Conservation (phyloP, 2,329 filamentous ascomycete species). For the Colletotrichum godetiae region DNA sequence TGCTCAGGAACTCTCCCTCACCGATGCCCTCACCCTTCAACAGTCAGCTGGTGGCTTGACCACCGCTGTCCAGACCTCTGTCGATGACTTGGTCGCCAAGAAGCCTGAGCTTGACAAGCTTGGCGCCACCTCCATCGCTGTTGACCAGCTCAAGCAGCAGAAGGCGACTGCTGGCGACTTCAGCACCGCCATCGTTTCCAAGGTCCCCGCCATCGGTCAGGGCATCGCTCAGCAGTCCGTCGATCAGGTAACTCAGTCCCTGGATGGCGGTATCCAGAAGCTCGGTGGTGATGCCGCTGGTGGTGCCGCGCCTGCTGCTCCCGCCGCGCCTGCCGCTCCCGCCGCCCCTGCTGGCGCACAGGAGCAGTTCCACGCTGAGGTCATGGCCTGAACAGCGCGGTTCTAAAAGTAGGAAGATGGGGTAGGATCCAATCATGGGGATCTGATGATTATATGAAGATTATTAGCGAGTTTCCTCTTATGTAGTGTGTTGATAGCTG, state of each 20-base stretch:
- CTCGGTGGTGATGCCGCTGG: constrained; percentile 24
- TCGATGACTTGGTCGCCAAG: constrained; percentile 39
- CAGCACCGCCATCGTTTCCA: constrained; percentile 41
- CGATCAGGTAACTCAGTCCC: constrained; percentile 38
- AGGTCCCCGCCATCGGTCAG: constrained; percentile 43
- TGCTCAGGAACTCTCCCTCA: constrained; percentile 38
- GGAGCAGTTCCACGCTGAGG: constrained; percentile 28
- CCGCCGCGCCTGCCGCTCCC: constrained; percentile 12
- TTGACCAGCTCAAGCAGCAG: constrained; percentile 40
- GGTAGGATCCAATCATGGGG: background rate
- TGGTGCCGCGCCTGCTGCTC: constrained; percentile 6
- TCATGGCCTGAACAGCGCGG: background rate
- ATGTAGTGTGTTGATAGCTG: constrained; percentile 7
- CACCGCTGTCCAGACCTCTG: constrained; percentile 38
- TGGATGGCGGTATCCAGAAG: constrained; percentile 39
- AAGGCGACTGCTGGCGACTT: constrained; percentile 38
- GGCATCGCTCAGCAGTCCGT: constrained; percentile 42
- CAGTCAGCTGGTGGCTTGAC: constrained; percentile 38
- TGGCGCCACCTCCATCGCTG: constrained; percentile 40
- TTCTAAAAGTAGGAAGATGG: background rate
- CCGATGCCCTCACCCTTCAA: constrained; percentile 39
- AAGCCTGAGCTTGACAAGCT: constrained; percentile 43
- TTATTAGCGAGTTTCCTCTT: constrained; percentile 16
- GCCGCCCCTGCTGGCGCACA: background rate
- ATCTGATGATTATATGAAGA: constrained; percentile 8